phyloP scores from a whole-genome alignment of 2,329 filamentous ascomycete species.

The Ciborinia camelliae region DNA sequence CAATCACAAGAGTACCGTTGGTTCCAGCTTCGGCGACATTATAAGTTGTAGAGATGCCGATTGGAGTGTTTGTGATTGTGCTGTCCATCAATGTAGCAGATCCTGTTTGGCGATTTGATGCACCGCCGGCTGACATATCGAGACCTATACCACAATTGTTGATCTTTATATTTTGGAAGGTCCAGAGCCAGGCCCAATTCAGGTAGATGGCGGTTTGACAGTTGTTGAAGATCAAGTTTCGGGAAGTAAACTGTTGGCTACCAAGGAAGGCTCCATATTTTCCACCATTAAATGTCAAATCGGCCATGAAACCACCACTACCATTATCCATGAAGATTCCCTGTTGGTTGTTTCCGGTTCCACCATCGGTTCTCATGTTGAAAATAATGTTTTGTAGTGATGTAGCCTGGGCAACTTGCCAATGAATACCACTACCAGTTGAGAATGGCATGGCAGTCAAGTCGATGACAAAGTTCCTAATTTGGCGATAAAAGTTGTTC shows the following conservation, averaged over 20 bases:
- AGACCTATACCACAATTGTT: conserved; percentile 72
- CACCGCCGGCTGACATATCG: conserved; percentile 68
- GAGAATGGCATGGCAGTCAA: conserved; percentile 60
- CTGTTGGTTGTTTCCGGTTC: conserved; percentile 63
- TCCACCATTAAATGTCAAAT: conserved; percentile 80
- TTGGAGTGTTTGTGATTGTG: conserved; percentile 68
- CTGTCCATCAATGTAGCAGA: conserved; percentile 83
- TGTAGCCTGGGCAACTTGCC: conserved; percentile 82
- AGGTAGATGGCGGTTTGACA: conserved; percentile 82
- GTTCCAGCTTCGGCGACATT: conserved; percentile 58
- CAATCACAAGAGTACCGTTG: conserved; percentile 78
- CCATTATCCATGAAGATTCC: conserved; percentile 85
- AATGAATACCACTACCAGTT: conserved; percentile 70
- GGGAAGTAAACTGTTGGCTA: conserved; percentile 83
- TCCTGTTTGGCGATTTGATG: conserved; percentile 70
- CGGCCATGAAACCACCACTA: conserved; percentile 78
- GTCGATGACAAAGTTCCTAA: conserved; percentile 80
- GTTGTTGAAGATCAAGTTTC: conserved; percentile 77
- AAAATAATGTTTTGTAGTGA: conserved; percentile 78
- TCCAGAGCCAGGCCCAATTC: conserved; percentile 92
- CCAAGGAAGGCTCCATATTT: conserved; percentile 75
- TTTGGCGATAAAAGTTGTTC: conserved; percentile 74
- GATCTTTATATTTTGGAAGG: conserved; percentile 71
- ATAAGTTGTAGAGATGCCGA: conserved; percentile 77
- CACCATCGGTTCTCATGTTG: conserved; percentile 68